phyloP scores from a whole-genome alignment of 1,139 yeast genomes.

The Yamadazyma blattariae region DNA sequence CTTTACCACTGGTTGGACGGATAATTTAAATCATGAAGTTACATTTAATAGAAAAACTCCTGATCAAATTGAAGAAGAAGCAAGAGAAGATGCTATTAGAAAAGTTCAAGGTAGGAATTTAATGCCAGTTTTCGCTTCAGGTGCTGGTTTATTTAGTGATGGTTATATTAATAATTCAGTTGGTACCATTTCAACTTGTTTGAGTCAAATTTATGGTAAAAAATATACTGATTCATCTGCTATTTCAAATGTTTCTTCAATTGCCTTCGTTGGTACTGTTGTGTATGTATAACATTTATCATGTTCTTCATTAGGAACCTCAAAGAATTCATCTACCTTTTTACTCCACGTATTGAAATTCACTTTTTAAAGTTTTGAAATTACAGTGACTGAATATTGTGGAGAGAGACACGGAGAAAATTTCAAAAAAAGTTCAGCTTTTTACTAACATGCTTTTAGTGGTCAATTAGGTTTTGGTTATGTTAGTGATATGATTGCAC shows the following conservation, averaged over 20 bases:
- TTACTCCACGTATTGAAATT: too few relatives aligned
- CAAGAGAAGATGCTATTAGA: conserved; percentile 10
- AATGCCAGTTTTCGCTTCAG: conserved; percentile 84
- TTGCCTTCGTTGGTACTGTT: conserved; percentile 89
- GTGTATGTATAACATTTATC: background rate
- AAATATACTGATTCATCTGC: conserved; percentile 64
- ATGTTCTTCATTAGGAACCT: too few relatives aligned
- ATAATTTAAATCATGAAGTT: conserved; percentile 20
- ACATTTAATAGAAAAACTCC: conserved; percentile 25
- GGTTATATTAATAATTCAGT: conserved; percentile 88
- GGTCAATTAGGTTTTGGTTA: conserved; percentile 83
- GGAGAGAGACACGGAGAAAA: too few relatives aligned
- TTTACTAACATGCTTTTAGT: conserved; percentile 22
- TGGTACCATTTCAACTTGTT: conserved; percentile 70
- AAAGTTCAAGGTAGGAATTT: conserved; percentile 28
- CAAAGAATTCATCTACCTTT: too few relatives aligned
- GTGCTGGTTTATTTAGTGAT: conserved; percentile 89
- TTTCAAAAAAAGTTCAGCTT: too few relatives aligned
- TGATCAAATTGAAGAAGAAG: conserved; percentile 20
- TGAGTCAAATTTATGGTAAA: conserved; percentile 59
- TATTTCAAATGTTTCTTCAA: conserved; percentile 75
- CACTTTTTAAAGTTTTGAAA: too few relatives aligned
- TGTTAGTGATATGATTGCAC: conserved; percentile 71
- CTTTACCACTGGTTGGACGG: conserved; percentile 37
- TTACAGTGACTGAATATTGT: too few relatives aligned